Evolutionary conservation across 73 alveolate species (phyloP).

Genomic region (Urostyla sp.): DNA sequence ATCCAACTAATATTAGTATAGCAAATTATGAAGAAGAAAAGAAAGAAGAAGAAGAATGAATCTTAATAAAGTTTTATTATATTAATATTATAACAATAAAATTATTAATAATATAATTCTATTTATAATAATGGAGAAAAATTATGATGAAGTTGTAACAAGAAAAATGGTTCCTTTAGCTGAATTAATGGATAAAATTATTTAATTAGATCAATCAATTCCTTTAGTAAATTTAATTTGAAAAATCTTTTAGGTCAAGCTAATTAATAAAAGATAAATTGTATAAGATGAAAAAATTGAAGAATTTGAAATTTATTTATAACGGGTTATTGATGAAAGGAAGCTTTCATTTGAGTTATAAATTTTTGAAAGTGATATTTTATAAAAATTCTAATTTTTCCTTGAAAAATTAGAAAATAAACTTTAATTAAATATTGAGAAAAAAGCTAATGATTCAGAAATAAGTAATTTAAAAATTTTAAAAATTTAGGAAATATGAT

Average conservation of each 20-base stretch:
- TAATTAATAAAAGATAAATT: background rate
- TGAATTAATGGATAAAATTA: conserved; percentile 25
- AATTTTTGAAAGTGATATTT: conserved; percentile 14
- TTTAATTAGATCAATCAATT: background rate
- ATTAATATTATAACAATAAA: no score
- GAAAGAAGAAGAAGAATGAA: no score
- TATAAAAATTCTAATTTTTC: background rate
- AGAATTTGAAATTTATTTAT: background rate
- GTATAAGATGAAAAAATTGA: conserved; percentile 14
- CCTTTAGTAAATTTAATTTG: background rate
- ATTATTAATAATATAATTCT: no score
- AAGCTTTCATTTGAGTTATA: background rate
- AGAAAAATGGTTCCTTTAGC: conserved; percentile 33
- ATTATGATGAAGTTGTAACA: background rate
- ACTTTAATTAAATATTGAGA: background rate
- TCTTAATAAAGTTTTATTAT: no score
- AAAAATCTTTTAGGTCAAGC: background rate
- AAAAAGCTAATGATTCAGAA: conserved; percentile 1
- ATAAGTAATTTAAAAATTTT: background rate
- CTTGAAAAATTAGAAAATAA: conserved; percentile 3
- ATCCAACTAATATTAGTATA: no score
- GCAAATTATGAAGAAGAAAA: no score
- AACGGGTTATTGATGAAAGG: background rate
- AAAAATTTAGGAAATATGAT: no score
- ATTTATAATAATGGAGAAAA: no score